Percentiles rank a stretch among this genome's conserved stretches.
Evolutionary conservation across 257 asterid species (phyloP).

Genomic region (Sherardia arvensis): DNA sequence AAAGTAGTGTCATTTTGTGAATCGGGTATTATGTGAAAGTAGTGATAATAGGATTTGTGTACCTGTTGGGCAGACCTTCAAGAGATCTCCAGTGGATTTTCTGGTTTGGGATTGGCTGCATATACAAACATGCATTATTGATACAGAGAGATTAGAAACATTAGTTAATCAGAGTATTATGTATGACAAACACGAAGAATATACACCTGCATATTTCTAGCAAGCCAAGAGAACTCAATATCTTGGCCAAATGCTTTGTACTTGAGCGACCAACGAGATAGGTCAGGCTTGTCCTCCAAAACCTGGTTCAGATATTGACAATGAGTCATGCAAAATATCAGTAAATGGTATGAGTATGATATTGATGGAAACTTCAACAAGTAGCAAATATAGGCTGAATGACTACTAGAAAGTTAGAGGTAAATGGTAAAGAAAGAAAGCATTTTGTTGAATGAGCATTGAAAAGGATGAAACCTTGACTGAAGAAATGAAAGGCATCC

Average conservation of each 20-base stretch:
- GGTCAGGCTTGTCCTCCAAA: slow-evolving; percentile 83
- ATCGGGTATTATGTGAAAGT: background rate
- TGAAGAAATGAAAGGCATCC: slow-evolving; percentile 97
- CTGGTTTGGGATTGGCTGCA: slow-evolving; percentile 86
- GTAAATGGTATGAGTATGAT: too few species aligned
- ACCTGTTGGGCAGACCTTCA: slow-evolving; percentile 97
- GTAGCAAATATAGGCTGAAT: background rate
- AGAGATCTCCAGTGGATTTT: slow-evolving; percentile 94
- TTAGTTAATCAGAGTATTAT: too few species aligned
- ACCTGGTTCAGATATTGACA: slow-evolving; percentile 34
- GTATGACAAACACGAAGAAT: background rate
- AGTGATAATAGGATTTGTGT: slow-evolving; percentile 7
- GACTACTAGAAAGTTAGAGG: background rate
- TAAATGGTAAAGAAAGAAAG: background rate
- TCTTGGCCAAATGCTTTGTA: slow-evolving; percentile 84
- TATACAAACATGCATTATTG: background rate
- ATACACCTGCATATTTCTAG: slow-evolving; percentile 94
- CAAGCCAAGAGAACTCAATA: slow-evolving; percentile 87
- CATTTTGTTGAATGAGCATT: background rate
- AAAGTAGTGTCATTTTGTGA: background rate
- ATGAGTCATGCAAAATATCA: slow-evolving; percentile 15
- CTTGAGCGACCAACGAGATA: slow-evolving; percentile 83
- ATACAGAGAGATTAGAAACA: background rate
- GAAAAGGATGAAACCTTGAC: slow-evolving; percentile 39
- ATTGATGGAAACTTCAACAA: background rate